These are phyloP conservation scores for Geum urbanum DNA, from an alignment of 306 rosid species.

Conservation along the genomic window DNA sequence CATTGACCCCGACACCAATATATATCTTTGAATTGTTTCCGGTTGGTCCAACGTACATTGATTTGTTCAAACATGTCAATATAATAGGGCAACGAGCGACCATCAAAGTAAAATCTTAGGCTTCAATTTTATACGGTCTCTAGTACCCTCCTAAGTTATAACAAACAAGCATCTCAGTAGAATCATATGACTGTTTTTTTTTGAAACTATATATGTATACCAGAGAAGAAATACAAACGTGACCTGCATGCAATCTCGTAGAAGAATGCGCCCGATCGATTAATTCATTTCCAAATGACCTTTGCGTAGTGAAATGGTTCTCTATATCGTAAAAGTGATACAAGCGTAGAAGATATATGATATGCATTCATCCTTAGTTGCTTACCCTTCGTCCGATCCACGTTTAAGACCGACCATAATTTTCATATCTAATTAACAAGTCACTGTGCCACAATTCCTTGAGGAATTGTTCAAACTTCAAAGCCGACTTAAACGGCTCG, in stretches of 20 bases:
- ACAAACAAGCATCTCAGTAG: no score
- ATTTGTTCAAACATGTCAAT: no score
- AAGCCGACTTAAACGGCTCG: not conserved
- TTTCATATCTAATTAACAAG: not conserved
- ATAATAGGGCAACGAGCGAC: no score
- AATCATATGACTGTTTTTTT: no score
- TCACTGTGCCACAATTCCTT: not conserved
- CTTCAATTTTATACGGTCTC: no score
- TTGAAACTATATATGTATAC: no score
- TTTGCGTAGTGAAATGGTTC: constrained; percentile 4
- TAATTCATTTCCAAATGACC: not conserved
- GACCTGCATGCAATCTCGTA: not conserved
- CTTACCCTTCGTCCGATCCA: constrained; percentile 9
- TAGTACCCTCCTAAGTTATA: no score
- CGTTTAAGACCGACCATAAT: not conserved
- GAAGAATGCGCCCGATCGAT: not conserved
- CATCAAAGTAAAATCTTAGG: no score
- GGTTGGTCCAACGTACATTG: no score
- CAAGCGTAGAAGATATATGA: not conserved
- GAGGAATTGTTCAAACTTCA: constrained; percentile 9
- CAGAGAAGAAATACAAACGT: no score
- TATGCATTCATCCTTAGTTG: not conserved
- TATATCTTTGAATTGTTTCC: no score
- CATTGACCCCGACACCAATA: no score
- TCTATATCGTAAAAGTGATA: not conserved